A percentile compares a stretch with the other conserved stretches of the same genome.
phyloP scores from a whole-genome alignment of 192 early-diverging fungal species.

The Podila clonocystis region DNA sequence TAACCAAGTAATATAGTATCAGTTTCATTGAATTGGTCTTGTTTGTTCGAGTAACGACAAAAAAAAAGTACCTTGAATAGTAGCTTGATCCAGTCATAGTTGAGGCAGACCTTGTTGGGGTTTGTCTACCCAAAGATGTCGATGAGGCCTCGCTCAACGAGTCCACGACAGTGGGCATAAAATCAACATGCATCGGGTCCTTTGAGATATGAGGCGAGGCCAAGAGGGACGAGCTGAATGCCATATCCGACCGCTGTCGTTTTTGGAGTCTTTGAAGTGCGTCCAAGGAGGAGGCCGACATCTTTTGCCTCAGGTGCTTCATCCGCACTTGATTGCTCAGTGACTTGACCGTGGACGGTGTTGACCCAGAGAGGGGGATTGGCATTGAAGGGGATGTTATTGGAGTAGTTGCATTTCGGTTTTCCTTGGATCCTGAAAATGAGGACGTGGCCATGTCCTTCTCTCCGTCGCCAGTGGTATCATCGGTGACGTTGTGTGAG shows the following conservation, averaged over 20 bases:
- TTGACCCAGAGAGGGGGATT: not conserved
- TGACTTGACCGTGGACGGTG: not conserved
- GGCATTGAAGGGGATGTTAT: too few relatives aligned
- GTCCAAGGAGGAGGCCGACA: conserved; percentile 24
- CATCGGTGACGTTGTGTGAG: too few relatives aligned
- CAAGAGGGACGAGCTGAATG: not conserved
- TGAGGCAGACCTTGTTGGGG: not conserved
- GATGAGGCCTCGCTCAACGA: too few relatives aligned
- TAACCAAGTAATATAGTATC: not conserved
- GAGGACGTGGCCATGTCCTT: not conserved
- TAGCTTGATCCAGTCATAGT: not conserved
- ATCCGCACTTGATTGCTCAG: not conserved
- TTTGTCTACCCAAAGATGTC: too few relatives aligned
- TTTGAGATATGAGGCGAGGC: not conserved
- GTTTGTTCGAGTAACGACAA: not conserved
- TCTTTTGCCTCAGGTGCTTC: conserved; percentile 10
- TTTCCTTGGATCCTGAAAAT: not conserved
- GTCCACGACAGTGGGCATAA: not conserved
- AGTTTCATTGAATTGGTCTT: not conserved
- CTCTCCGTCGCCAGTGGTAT: too few relatives aligned
- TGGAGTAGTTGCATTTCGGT: too few relatives aligned
- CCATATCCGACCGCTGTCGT: not conserved
- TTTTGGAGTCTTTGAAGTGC: conserved; percentile 17
- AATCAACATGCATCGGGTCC: conserved; percentile 9
- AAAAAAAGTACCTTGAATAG: not conserved